Base-by-base conservation (phyloP, 306 rosid species). In the Malus asiatica region DNA sequence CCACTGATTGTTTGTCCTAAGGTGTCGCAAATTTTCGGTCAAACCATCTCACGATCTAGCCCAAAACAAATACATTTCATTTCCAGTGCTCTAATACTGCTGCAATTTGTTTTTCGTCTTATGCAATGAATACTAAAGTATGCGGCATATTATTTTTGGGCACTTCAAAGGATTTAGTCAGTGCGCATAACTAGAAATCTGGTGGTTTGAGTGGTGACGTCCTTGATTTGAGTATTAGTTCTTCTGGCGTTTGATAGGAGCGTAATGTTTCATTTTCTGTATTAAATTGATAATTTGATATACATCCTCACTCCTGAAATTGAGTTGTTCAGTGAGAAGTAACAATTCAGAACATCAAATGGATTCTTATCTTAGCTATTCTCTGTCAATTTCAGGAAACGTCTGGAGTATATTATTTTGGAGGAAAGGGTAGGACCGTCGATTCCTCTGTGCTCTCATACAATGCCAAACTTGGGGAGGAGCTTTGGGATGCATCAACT, bases 331-430 rank as follows among this genome's bases (percentile, higher is more conserved):
- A 3, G 40, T 72, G 67, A 72, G 30, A 22, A n/a, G 16, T 38
- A 27, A 58, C 22, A 13, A 38, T 72, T 58, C 23, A 38, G 67
- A 73, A 27, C 27, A 42, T 18, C 12, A 4, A 11, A 73, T 60
- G 25, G 7, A n/a, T 40, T n/a, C 29, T 60, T 32, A 59, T 60
- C 58, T 60, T 32, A 42, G 32, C 69, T n/a, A 32, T 67, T 53
- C 58, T 55, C 4, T 5, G 23, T 79, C 70, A 70, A 19, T 84
- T 84, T 53, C 89, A 92, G 97, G 95, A 90, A 81, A 71, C 85
- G 73, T 89, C 95, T 18, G 97, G 97, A 55, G 88, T 86, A 5
- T 86, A 89, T 83, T 88, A 86, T 71, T 95, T 90, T 62, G 96
- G 98, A 11, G 97, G 90, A 11, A 78, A 83, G 46, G 96, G 98